A percentile compares a stretch with the other conserved stretches of the same genome.
These are phyloP conservation scores for Tricharina praecox DNA, from an alignment of 495 filamentous ascomycete species.

Conservation along the genomic window DNA sequence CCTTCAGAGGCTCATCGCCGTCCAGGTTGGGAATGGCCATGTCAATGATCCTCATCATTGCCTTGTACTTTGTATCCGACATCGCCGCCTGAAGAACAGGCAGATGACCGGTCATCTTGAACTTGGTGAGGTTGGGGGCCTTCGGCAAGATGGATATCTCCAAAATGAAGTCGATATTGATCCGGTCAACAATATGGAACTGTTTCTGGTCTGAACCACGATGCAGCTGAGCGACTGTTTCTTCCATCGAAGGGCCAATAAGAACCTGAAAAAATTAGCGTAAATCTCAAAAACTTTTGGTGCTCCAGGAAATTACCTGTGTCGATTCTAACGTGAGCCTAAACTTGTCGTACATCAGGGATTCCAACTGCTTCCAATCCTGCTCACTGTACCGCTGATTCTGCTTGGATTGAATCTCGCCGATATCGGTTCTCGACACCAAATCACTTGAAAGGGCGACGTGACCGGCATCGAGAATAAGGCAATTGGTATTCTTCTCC, in stretches of 20 bases:
- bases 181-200: slow-evolving; percentile 83
- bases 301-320: slow-evolving; percentile 33
- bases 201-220: slow-evolving; percentile 49
- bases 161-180: slow-evolving; percentile 87
- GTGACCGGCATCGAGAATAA: slow-evolving; percentile 93
- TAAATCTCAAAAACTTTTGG: background rate
- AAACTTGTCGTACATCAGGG: slow-evolving; percentile 92
- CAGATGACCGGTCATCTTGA: slow-evolving; percentile 76
- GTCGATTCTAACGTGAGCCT: slow-evolving; percentile 79
- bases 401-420: slow-evolving; percentile 79
- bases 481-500: slow-evolving; percentile 56
- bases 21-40: slow-evolving; percentile 81
- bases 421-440: slow-evolving; percentile 74
- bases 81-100: slow-evolving; percentile 81
- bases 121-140: slow-evolving; percentile 79
- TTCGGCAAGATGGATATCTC: slow-evolving; percentile 90
- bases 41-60: slow-evolving; percentile 85
- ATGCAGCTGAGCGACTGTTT: slow-evolving; percentile 69
- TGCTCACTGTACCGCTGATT: slow-evolving; percentile 84
- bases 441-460: slow-evolving; percentile 84
- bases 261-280: slow-evolving; percentile 36
- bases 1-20: slow-evolving; percentile 30
- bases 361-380: slow-evolving; percentile 71
- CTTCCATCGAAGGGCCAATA: slow-evolving; percentile 85
- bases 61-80: slow-evolving; percentile 92